A percentile compares a stretch with the other conserved stretches of the same genome.
Conservation (phyloP, 768 basidiomycete genomes). For the Xerocomus spinulosus region DNA sequence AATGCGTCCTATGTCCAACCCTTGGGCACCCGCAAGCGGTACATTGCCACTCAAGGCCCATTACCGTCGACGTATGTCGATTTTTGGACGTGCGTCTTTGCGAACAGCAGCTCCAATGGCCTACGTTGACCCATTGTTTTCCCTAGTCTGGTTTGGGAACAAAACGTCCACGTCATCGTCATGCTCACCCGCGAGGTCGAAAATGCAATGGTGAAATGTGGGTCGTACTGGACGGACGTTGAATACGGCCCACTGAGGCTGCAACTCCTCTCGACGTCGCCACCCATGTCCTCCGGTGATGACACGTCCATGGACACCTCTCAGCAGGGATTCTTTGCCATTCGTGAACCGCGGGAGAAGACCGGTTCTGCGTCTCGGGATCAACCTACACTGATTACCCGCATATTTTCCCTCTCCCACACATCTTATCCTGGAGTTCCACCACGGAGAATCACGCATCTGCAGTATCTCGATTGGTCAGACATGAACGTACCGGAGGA, state of each 20-base stretch:
- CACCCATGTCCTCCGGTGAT: constrained; percentile 24
- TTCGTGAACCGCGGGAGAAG: constrained; percentile 20
- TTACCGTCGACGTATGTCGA: constrained; percentile 84
- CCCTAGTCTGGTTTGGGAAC: constrained; percentile 82
- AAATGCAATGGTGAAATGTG: constrained; percentile 85
- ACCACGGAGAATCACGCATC: constrained; percentile 69
- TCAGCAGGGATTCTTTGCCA: constrained; percentile 35
- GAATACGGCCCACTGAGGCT: constrained; percentile 70
- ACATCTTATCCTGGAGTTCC: constrained; percentile 52
- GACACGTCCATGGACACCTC: constrained; percentile 16
- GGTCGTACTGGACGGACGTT: constrained; percentile 76
- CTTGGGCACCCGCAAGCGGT: constrained; percentile 71
- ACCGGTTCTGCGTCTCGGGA: constrained; percentile 8
- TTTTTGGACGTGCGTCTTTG: constrained; percentile 84
- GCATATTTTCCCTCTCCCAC: constrained; percentile 68
- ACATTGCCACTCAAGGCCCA: constrained; percentile 96
- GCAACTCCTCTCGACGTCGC: constrained; percentile 44
- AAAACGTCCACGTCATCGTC: constrained; percentile 90
- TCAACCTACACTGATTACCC: constrained; percentile 40
- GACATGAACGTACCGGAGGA: constrained; percentile 94
- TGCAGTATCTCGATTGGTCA: constrained; percentile 95
- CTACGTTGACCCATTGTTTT: constrained; percentile 5
- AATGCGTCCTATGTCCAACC: constrained; percentile 95
- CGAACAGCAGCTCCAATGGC: background rate
- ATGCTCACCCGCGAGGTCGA: constrained; percentile 96